Conservation (phyloP, 768 basidiomycete genomes). For the Pulveroboletus frians region DNA sequence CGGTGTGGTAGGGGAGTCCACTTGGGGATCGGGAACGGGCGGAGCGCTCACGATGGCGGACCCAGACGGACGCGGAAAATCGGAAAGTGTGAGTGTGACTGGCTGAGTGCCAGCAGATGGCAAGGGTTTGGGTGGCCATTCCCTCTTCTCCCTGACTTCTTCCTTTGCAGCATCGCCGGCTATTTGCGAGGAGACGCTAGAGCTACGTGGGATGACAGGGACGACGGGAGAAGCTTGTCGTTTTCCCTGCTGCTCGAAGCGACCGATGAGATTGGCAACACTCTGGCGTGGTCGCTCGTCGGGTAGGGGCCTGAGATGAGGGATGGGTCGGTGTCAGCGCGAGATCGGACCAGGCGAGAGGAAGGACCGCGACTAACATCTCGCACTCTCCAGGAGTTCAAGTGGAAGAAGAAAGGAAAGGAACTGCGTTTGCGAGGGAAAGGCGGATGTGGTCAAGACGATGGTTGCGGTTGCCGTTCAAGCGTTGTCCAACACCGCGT, state of each 20-base stretch:
- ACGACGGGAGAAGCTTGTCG: constrained; percentile 42
- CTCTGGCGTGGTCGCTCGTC: constrained; percentile 84
- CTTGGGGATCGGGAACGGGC: constrained; percentile 23
- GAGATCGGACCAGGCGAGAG: constrained; percentile 6
- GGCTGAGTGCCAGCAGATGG: constrained; percentile 33
- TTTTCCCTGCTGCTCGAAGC: constrained; percentile 80
- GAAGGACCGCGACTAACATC: constrained; percentile 25
- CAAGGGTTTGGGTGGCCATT: constrained; percentile 65
- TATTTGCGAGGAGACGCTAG: constrained; percentile 62
- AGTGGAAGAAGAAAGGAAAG: constrained; percentile 7
- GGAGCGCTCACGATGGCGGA: constrained; percentile 26
- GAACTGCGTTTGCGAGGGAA: constrained; percentile 9
- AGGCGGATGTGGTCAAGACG: constrained; percentile 16
- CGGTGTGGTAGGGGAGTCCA: constrained; percentile 16
- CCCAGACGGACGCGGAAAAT: constrained; percentile 20
- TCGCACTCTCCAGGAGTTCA: constrained; percentile 17
- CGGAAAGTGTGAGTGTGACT: constrained; percentile 32
- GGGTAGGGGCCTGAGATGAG: constrained; percentile 63
- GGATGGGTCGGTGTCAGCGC: constrained; percentile 8
- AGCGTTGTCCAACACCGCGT: background rate
- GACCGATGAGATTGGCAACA: constrained; percentile 86
- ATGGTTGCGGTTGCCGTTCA: constrained; percentile 27
- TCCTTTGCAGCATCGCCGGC: constrained; percentile 62
- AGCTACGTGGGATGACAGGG: constrained; percentile 47
- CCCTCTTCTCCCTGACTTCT: constrained; percentile 64